A percentile compares a stretch with the other conserved stretches of the same genome.
Conservation (phyloP, 495 filamentous ascomycete species). For the Penicillium paradoxum region DNA sequence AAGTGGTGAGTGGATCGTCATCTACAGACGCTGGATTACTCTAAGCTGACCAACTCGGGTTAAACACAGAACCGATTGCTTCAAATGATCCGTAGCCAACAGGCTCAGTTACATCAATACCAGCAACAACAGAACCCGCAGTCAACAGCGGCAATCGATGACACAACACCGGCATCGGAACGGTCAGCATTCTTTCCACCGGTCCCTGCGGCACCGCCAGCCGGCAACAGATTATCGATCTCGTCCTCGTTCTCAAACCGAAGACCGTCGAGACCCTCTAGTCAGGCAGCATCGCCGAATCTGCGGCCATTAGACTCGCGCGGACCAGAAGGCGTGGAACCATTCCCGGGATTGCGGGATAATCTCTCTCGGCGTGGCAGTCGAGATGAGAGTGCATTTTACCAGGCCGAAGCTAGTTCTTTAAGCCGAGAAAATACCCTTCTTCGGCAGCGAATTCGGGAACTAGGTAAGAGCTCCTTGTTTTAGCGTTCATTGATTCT, state of each 20-base stretch:
- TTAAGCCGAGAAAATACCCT: conserved; percentile 90
- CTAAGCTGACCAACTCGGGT: conserved; percentile 5
- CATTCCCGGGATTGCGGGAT: conserved; percentile 26
- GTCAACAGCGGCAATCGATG: conserved; percentile 55
- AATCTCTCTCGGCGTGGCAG: conserved; percentile 36
- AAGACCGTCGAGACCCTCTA: conserved; percentile 41
- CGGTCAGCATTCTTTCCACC: conserved; percentile 50
- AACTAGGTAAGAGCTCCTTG: conserved; percentile 49
- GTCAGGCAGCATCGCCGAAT: conserved; percentile 35
- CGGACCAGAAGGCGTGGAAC: conserved; percentile 27
- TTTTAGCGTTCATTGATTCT: not conserved
- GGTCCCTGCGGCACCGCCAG: conserved; percentile 27
- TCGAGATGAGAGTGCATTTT: conserved; percentile 79
- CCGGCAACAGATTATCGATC: conserved; percentile 28
- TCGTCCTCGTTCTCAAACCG: conserved; percentile 47
- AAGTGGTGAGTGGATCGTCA: conserved; percentile 58
- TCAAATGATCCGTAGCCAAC: conserved; percentile 82
- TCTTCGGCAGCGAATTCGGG: conserved; percentile 76
- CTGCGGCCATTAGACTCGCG: conserved; percentile 31
- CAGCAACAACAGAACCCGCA: conserved; percentile 41
- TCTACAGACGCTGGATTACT: not conserved
- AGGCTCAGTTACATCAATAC: conserved; percentile 70
- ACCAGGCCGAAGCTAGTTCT: conserved; percentile 87
- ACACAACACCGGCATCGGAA: conserved; percentile 62
- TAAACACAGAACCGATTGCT: conserved; percentile 74